Conservation (phyloP, 352 stramenopile species). For the Globisporangium perplexum region DNA sequence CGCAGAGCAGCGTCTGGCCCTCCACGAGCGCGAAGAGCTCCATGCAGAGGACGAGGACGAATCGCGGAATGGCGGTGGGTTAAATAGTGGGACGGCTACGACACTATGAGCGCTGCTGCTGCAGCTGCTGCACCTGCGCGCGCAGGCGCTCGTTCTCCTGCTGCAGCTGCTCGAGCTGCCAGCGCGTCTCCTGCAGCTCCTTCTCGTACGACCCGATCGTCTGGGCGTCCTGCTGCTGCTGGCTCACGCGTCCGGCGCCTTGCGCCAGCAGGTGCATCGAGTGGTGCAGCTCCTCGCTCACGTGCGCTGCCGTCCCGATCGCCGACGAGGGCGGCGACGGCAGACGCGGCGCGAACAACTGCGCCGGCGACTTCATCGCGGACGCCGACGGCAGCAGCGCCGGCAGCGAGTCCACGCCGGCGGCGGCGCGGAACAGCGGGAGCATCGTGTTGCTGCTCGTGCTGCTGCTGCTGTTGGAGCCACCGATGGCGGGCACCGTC, state of each 20-base stretch:
- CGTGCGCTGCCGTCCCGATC: too few species aligned
- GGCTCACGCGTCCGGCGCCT: conserved; percentile 52
- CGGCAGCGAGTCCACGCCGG: conserved; percentile 39
- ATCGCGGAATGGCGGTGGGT: neutral
- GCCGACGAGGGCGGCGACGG: conserved; percentile 8
- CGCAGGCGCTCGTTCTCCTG: conserved; percentile 72
- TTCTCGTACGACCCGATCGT: conserved; percentile 57
- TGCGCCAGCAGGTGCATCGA: conserved; percentile 60
- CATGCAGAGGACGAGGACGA: neutral
- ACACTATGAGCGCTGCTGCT: conserved; percentile 4
- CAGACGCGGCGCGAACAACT: conserved; percentile 41
- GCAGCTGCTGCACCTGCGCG: conserved; percentile 26
- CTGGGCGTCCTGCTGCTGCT: conserved; percentile 41
- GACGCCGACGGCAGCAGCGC: conserved; percentile 37
- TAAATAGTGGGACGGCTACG: neutral
- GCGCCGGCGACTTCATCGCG: conserved; percentile 12
- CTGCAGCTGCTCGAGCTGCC: conserved; percentile 66
- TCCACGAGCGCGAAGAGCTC: conserved; percentile 47
- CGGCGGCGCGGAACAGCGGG: conserved; percentile 22
- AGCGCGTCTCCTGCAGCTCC: conserved; percentile 56
- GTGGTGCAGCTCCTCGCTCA: conserved; percentile 38
- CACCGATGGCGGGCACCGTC: neutral
- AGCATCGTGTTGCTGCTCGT: conserved; percentile 15
- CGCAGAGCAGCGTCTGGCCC: conserved; percentile 55
- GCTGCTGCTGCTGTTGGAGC: conserved; percentile 6